Evolutionary conservation across 495 filamentous ascomycete species (phyloP).

Genomic region (Antarctomyces pellizariae): DNA sequence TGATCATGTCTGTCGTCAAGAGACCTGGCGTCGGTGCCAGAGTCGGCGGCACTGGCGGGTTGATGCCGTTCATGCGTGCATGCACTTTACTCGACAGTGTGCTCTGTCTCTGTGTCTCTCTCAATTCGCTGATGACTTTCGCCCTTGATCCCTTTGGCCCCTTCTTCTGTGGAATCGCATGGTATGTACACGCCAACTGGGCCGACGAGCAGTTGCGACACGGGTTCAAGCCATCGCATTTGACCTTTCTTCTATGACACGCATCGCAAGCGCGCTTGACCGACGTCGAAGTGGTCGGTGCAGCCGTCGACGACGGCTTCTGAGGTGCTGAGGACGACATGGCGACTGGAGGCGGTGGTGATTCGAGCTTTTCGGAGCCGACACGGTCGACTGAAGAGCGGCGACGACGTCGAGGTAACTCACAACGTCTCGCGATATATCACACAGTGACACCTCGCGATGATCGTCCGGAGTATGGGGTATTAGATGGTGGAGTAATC

Average conservation of each 20-base stretch:
- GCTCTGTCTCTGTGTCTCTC: conserved; percentile 37
- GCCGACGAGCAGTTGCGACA: conserved; percentile 47
- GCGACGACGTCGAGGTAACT: too few species aligned
- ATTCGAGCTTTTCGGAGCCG: too few species aligned
- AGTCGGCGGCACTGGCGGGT: conserved; percentile 18
- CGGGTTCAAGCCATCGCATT: conserved; percentile 48
- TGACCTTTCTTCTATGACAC: conserved; percentile 67
- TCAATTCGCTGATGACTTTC: conserved; percentile 58
- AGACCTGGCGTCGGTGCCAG: conserved; percentile 29
- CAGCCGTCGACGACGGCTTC: conserved; percentile 1
- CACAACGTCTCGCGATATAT: too few species aligned
- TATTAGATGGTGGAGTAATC: too few species aligned
- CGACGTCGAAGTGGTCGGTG: conserved; percentile 22
- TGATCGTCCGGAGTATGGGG: too few species aligned
- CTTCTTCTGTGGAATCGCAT: conserved; percentile 70
- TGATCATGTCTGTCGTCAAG: conserved; percentile 34
- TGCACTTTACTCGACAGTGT: conserved; percentile 28
- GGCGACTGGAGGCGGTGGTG: too few species aligned
- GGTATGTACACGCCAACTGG: conserved; percentile 52
- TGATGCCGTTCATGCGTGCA: conserved; percentile 18
- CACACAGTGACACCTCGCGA: too few species aligned
- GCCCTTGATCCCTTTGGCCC: conserved; percentile 63
- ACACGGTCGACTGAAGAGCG: too few species aligned
- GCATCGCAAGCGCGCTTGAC: conserved; percentile 56
- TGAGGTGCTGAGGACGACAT: too few species aligned